phyloP scores from a whole-genome alignment of 2,329 filamentous ascomycete species.

The Raffaelea ambrosiae region DNA sequence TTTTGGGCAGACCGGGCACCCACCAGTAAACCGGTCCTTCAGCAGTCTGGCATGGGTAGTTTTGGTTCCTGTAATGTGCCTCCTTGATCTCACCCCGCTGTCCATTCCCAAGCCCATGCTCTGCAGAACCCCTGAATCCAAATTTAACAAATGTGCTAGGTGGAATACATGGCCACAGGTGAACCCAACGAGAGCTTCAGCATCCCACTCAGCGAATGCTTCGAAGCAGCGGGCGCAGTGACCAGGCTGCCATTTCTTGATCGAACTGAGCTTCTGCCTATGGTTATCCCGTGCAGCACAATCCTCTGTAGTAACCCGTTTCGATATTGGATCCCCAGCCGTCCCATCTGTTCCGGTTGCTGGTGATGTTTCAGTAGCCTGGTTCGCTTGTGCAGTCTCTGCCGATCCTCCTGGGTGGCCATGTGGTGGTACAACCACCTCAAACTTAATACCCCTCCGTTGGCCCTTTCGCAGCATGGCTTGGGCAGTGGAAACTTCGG shows the following conservation, averaged over 20 bases:
- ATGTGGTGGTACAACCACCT: slow-evolving; percentile 40
- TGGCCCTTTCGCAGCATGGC: slow-evolving; percentile 70
- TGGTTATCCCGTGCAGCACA: too few species aligned
- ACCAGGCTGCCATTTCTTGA: slow-evolving; percentile 37
- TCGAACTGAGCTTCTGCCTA: too few species aligned
- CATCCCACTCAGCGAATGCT: slow-evolving; percentile 52
- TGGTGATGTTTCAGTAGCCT: background rate
- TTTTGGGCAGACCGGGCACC: slow-evolving; percentile 51
- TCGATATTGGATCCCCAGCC: too few species aligned
- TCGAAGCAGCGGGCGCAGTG: slow-evolving; percentile 52
- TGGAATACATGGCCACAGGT: slow-evolving; percentile 79
- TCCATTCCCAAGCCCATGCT: slow-evolving; percentile 8
- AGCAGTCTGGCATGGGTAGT: slow-evolving; percentile 78
- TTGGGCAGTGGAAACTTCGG: slow-evolving; percentile 82
- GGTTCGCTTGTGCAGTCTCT: background rate
- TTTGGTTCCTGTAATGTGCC: slow-evolving; percentile 70
- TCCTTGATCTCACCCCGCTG: slow-evolving; percentile 31
- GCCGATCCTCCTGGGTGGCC: slow-evolving; percentile 13
- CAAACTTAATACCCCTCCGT: slow-evolving; percentile 80
- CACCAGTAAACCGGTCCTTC: slow-evolving; percentile 57
- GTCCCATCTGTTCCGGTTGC: too few species aligned
- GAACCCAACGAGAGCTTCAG: slow-evolving; percentile 69
- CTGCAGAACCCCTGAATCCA: slow-evolving; percentile 31
- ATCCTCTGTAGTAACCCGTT: too few species aligned
- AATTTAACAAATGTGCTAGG: slow-evolving; percentile 58